Evolutionary conservation across 495 filamentous ascomycete genomes (phyloP).

Genomic region (Rostrohypoxylon terebratum): DNA sequence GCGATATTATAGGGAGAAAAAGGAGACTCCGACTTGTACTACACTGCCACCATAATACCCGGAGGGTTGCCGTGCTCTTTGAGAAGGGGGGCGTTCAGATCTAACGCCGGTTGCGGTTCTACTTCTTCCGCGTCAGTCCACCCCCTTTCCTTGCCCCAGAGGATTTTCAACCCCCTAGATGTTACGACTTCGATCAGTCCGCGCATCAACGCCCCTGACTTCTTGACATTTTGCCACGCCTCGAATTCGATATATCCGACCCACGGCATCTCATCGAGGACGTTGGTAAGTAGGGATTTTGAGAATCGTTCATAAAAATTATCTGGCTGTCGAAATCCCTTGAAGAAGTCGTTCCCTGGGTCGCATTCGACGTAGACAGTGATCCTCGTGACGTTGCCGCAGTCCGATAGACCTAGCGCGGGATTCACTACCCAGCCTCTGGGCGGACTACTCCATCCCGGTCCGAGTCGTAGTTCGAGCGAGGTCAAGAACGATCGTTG

Average conservation of each 20-base stretch:
- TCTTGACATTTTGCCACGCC: conserved; percentile 76
- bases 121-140: conserved; percentile 66
- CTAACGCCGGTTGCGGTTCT: conserved; percentile 38
- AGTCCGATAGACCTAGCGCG: conserved; percentile 73
- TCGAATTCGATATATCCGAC: conserved; percentile 79
- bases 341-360: conserved; percentile 77
- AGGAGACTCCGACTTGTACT: conserved; percentile 6
- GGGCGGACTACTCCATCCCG: conserved; percentile 82
- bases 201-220: conserved; percentile 75
- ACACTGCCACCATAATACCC: conserved; percentile 42
- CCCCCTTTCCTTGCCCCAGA: conserved; percentile 77
- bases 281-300: conserved; percentile 64
- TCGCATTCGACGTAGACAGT: conserved; percentile 85
- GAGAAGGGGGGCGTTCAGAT: conserved; percentile 43
- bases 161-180: conserved; percentile 64
- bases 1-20: conserved; percentile 5
- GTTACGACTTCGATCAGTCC: conserved; percentile 69
- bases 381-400: conserved; percentile 69
- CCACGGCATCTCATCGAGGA: conserved; percentile 70
- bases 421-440: conserved; percentile 76
- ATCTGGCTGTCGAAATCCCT: conserved; percentile 75
- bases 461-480: conserved; percentile 82
- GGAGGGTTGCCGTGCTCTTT: conserved; percentile 36
- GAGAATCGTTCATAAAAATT: conserved; percentile 82
- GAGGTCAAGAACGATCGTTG: conserved; percentile 75